Conservation (phyloP, 2,329 filamentous ascomycete species). For the Monosporascus sp. region DNA sequence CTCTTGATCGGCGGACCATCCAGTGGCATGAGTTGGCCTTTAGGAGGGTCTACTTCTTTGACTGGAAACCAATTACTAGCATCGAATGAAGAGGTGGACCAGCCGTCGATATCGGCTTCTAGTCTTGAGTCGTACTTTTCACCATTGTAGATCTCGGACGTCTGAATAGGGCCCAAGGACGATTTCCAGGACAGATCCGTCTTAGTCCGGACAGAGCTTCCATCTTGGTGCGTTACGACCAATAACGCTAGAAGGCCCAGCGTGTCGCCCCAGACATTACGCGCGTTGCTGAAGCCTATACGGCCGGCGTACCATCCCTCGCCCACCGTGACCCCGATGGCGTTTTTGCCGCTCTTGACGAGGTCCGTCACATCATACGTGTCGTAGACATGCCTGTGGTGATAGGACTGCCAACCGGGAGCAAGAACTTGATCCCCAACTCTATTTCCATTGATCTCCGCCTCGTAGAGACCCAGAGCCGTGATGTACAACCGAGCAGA, state of each 20-base stretch:
- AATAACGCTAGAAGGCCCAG: slow-evolving; percentile 25
- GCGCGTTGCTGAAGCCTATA: slow-evolving; percentile 23
- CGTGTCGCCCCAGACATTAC: slow-evolving; percentile 28
- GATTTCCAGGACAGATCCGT: slow-evolving; percentile 27
- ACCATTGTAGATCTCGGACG: slow-evolving; percentile 24
- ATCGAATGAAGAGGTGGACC: slow-evolving; percentile 34
- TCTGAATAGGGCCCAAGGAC: slow-evolving; percentile 17
- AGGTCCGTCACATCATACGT: slow-evolving; percentile 44
- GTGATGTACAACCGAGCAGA: slow-evolving; percentile 43
- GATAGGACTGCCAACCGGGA: slow-evolving; percentile 49
- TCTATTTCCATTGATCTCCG: slow-evolving; percentile 38
- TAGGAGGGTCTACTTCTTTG: slow-evolving; percentile 14
- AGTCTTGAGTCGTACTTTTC: slow-evolving; percentile 25
- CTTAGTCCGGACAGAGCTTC: slow-evolving; percentile 12
- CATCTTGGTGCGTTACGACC: slow-evolving; percentile 15
- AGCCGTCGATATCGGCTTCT: slow-evolving; percentile 12
- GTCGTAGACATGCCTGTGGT: slow-evolving; percentile 45
- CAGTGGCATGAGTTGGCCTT: slow-evolving; percentile 20
- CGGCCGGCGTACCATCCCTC: slow-evolving; percentile 47
- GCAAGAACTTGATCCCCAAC: slow-evolving; percentile 38
- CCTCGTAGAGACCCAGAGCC: slow-evolving; percentile 38
- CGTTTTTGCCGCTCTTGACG: slow-evolving; percentile 32
- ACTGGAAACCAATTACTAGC: slow-evolving; percentile 23
- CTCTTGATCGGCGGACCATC: slow-evolving; percentile 28
- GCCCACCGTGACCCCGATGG: slow-evolving; percentile 39